Evolutionary conservation across 2,329 filamentous ascomycete species (phyloP).

Genomic region (Seiridium cupressi): DNA sequence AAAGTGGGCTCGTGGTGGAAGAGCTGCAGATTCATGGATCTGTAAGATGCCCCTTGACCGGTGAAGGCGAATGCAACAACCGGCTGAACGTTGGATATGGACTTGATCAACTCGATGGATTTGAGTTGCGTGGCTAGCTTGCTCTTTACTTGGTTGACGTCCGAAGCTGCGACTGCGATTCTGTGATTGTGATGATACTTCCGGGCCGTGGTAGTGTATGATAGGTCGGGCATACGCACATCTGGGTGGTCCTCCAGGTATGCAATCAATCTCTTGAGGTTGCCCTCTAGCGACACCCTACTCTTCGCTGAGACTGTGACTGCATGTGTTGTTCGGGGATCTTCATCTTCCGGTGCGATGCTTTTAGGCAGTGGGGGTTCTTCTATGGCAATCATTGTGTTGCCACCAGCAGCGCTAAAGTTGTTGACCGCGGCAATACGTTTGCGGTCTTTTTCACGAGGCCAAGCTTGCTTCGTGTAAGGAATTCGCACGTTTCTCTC

Average conservation of each 20-base stretch:
- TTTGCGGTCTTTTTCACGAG: slow-evolving; percentile 14
- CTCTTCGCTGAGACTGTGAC: slow-evolving; percentile 46
- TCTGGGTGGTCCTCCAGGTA: slow-evolving; percentile 39
- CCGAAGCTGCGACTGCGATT: slow-evolving; percentile 22
- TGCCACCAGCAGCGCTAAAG: slow-evolving; percentile 57
- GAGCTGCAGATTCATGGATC: slow-evolving; percentile 31
- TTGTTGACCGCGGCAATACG: slow-evolving; percentile 40
- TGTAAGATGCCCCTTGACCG: slow-evolving; percentile 38
- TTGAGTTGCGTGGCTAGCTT: slow-evolving; percentile 13
- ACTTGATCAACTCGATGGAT: slow-evolving; percentile 15
- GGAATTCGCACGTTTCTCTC: slow-evolving; percentile 38
- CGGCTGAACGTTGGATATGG: slow-evolving; percentile 18
- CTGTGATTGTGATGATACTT: slow-evolving; percentile 31
- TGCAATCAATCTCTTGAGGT: slow-evolving; percentile 36
- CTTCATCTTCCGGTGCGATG: slow-evolving; percentile 19
- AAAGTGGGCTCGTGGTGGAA: slow-evolving; percentile 31
- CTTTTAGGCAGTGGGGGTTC: slow-evolving; percentile 42
- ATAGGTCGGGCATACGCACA: slow-evolving; percentile 38
- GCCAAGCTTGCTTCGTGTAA: slow-evolving; percentile 32
- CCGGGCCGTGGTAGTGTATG: slow-evolving; percentile 55
- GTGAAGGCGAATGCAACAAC: slow-evolving; percentile 41
- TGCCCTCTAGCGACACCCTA: slow-evolving; percentile 37
- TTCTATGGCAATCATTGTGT: slow-evolving; percentile 50
- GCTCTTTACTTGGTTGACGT: slow-evolving; percentile 19
- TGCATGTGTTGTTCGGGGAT: slow-evolving; percentile 39